A percentile compares a stretch with the other conserved stretches of the same genome.
These are phyloP conservation scores for Antitrichia curtipendula DNA, from an alignment of 225 moss, liverwort and hornwort genomes.

Conservation along the genomic window DNA sequence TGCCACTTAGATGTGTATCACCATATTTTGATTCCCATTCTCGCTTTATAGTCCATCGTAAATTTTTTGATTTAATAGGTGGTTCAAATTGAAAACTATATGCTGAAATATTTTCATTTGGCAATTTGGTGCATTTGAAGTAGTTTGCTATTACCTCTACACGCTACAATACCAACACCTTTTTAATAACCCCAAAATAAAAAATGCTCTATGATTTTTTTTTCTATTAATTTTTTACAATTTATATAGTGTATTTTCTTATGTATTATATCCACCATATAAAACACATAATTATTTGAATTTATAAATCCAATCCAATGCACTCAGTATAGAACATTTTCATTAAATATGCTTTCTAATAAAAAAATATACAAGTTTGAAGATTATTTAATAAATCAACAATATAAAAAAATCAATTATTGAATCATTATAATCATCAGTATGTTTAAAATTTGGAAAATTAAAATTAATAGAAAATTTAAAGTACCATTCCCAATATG, in stretches of 20 bases:
- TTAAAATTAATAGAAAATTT: not conserved
- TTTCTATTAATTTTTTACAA: not conserved
- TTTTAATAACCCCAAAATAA: not conserved
- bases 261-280: not conserved
- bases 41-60: not conserved
- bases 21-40: not conserved
- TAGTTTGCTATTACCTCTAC: not conserved
- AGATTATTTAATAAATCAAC: not conserved
- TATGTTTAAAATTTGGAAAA: not conserved
- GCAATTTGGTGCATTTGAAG: not conserved
- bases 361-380: not conserved
- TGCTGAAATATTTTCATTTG: not conserved
- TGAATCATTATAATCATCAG: not conserved
- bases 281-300: not conserved
- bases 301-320: not conserved
- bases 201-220: not conserved
- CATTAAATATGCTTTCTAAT: not conserved
- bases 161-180: not conserved
- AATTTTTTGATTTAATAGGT: not conserved
- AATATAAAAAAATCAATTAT: not conserved
- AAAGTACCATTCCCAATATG: not conserved
- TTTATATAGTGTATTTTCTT: fast-evolving
- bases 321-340: not conserved
- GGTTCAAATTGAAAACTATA: not conserved
- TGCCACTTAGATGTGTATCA: not conserved